These are phyloP conservation scores for Pseudocercospora cruenta DNA, from an alignment of 2,329 filamentous ascomycete species.

Conservation along the genomic window DNA sequence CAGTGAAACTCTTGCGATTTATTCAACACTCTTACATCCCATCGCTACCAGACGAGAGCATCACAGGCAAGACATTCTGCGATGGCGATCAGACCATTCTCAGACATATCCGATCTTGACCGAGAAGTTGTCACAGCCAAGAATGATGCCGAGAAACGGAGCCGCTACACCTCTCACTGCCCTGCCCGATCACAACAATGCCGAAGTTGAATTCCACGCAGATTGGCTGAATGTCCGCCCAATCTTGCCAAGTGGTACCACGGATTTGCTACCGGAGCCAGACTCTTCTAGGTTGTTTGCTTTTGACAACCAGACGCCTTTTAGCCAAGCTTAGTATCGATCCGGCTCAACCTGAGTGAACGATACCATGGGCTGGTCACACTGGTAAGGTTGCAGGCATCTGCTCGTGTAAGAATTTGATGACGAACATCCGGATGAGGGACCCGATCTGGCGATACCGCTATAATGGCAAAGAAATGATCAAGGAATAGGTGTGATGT, in stretches of 20 bases:
- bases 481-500: not conserved
- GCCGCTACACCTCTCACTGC: not conserved
- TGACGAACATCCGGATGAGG: not conserved
- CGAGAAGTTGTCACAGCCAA: not conserved
- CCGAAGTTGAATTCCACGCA: not conserved
- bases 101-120: not conserved
- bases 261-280: not conserved
- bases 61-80: not conserved
- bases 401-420: not conserved
- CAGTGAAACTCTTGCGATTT: not conserved
- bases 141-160: not conserved
- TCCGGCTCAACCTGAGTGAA: not conserved
- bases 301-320: not conserved
- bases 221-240: not conserved
- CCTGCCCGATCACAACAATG: not conserved
- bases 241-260: not conserved
- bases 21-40: not conserved
- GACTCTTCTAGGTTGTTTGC: not conserved
- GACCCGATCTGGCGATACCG: not conserved
- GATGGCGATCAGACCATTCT: not conserved
- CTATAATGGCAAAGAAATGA: not conserved
- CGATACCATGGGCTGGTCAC: not conserved
- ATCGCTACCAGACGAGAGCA: not conserved
- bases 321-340: not conserved
- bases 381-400: not conserved